These are phyloP conservation scores for Pyrus communis DNA, from an alignment of 306 rosid genomes.

Conservation along the genomic window DNA sequence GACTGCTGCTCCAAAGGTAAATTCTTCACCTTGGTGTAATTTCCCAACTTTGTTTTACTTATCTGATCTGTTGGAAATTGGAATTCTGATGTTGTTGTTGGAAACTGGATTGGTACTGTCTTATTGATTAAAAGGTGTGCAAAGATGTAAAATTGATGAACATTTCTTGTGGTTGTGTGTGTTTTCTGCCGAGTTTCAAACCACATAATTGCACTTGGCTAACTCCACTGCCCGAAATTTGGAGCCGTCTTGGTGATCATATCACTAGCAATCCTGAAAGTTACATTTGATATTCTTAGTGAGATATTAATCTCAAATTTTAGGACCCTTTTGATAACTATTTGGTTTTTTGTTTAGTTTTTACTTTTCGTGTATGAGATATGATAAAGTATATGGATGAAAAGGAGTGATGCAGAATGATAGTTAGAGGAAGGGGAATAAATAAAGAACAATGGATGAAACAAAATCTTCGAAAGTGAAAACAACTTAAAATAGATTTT, in stretches of 20 bases:
- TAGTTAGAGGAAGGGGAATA: too few species aligned
- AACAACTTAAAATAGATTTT: too few species aligned
- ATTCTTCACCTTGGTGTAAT: too few species aligned
- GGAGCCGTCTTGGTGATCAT: neutral
- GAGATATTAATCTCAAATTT: neutral
- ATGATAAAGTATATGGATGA: too few species aligned
- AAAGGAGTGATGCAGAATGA: too few species aligned
- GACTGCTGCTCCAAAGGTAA: too few species aligned
- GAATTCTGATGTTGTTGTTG: neutral
- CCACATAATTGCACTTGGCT: neutral
- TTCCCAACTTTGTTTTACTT: neutral
- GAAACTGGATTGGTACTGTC: neutral
- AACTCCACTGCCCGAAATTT: neutral
- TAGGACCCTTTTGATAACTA: neutral
- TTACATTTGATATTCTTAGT: neutral
- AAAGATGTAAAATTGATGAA: conserved; percentile 40
- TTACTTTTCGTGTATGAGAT: neutral
- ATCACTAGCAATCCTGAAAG: neutral
- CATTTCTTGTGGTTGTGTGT: conserved; percentile 65
- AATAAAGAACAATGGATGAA: too few species aligned
- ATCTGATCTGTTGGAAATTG: neutral
- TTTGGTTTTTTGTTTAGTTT: neutral
- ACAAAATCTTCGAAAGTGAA: too few species aligned
- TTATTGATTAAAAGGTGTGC: conserved; percentile 21
- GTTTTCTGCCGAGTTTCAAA: conserved; percentile 45